Conservation (phyloP, 805 yeast species). For the Candida loeiensis region DNA sequence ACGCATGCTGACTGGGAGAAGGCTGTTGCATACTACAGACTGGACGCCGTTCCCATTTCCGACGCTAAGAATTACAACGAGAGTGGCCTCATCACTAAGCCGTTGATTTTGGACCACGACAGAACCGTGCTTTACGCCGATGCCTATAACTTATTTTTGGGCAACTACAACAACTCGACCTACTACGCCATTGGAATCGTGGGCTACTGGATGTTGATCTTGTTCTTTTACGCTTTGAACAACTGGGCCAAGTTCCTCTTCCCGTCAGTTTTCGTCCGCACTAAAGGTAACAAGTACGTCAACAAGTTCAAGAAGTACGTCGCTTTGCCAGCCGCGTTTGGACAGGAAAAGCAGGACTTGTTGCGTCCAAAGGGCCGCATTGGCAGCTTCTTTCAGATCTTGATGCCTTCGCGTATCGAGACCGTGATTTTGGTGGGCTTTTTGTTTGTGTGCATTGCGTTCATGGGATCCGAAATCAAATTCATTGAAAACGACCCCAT, state of each 20-base stretch:
- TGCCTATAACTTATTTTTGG: slow-evolving; percentile 19
- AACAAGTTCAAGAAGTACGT: slow-evolving; percentile 33
- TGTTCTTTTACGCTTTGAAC: slow-evolving; percentile 8
- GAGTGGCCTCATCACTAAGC: slow-evolving; percentile 6
- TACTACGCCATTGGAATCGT: slow-evolving; percentile 26
- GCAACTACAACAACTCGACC: slow-evolving; percentile 22
- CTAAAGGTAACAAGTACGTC: slow-evolving; percentile 11
- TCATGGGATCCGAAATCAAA: slow-evolving; percentile 9
- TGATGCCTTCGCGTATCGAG: slow-evolving; percentile 38
- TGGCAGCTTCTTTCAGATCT: slow-evolving; percentile 19
- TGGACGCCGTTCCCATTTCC: neutral
- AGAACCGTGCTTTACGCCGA: neutral
- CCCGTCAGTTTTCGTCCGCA: slow-evolving; percentile 24
- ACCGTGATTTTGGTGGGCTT: slow-evolving; percentile 24
- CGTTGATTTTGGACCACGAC: neutral
- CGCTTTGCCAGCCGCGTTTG: slow-evolving; percentile 37
- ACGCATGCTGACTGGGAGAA: neutral
- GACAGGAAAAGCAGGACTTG: slow-evolving; percentile 16
- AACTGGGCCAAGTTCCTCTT: slow-evolving; percentile 16
- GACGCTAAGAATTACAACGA: slow-evolving; percentile 1
- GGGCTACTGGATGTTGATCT: slow-evolving; percentile 18
- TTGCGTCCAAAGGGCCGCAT: slow-evolving; percentile 19
- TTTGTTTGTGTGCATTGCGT: slow-evolving; percentile 16
- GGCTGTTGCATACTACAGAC: neutral
- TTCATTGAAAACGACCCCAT: slow-evolving; percentile 15